Evolutionary conservation across 345 rosid species (phyloP), one percentile per base, ranked within the genome.

Genomic region (Crucihimalaya himalaica): DNA sequence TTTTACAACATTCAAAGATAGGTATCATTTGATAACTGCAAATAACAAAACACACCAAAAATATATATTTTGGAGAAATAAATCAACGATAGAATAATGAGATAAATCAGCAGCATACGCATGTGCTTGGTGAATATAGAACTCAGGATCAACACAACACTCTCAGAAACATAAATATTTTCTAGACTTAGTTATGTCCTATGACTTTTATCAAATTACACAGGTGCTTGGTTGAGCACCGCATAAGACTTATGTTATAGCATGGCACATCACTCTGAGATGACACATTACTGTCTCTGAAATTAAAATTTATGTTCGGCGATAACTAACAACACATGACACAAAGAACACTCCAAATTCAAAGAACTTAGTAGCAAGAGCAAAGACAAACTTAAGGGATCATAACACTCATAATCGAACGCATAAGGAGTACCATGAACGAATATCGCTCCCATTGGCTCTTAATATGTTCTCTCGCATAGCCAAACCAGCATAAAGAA

Each of bases 361-460:
- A 18, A 43, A 13, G 15, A 32, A 45, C 10, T 6, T 13, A 1
- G 43, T 25, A 62, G 31, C 4, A 55, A 58, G 35, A 67, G 19
- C 18, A 27, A 9, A 13, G 21, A 25, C 13, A 70, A 53, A 70
- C 40, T 19, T 4, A 50, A 50, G 6, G 57, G 13, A 58, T 1
- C 21, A 29, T 15, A 62, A 43, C 43, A 5, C 6, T 23, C 27
- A 54, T 42, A 66, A 61, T 68, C n/a, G 12, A 68, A 4, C 8
- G 19, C 18, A 50, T 48, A 63, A 32, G 63, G 63, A 74, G 76
- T 86, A 96, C 99, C 98, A 96, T 58, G 98, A 81, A 77, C 99
- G 98, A 66, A 96, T 96, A 74, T 90, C 99, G 42, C 99, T 96
- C 74, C 99, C 99, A 80, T 96, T 96, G 46, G 87, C 96, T 84